These are phyloP conservation scores for Diatrype stigma DNA, from an alignment of 2,329 filamentous ascomycete genomes.

Conservation along the genomic window DNA sequence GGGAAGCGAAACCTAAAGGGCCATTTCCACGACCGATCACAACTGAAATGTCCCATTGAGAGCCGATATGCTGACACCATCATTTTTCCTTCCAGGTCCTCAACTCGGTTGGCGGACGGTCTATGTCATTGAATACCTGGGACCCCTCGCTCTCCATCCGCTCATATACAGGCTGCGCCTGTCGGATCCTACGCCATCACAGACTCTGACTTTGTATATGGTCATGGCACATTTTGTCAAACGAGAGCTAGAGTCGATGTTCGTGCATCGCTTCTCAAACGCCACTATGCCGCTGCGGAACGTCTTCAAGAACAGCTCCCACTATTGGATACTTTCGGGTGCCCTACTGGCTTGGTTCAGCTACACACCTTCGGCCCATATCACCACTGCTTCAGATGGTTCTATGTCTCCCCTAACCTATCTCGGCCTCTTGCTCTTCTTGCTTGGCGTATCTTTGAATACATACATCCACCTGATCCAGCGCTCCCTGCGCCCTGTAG, in stretches of 20 bases:
- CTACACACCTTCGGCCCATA: slow-evolving; percentile 39
- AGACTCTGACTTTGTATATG: slow-evolving; percentile 1
- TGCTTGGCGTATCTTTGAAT: slow-evolving; percentile 62
- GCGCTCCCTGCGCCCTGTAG: slow-evolving; percentile 55
- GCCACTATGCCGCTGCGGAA: slow-evolving; percentile 67
- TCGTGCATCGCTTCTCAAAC: slow-evolving; percentile 68
- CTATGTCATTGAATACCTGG: slow-evolving; percentile 1
- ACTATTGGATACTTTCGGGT: slow-evolving; percentile 68
- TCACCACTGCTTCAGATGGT: neutral
- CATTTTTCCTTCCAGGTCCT: neutral
- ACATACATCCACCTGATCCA: slow-evolving; percentile 59
- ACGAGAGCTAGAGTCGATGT: slow-evolving; percentile 68
- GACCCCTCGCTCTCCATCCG: neutral
- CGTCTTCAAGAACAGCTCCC: slow-evolving; percentile 67
- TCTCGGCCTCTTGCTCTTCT: slow-evolving; percentile 34
- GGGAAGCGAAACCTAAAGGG: too few species aligned
- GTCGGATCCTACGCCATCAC: neutral
- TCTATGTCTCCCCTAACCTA: neutral
- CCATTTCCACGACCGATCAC: too few species aligned
- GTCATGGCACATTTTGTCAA: slow-evolving; percentile 58
- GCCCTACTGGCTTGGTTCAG: slow-evolving; percentile 64
- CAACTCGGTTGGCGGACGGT: slow-evolving; percentile 1
- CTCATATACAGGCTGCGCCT: neutral
- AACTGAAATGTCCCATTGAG: too few species aligned
- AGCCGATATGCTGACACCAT: too few species aligned